Percentiles rank a stretch among this genome's conserved stretches.
Conservation (phyloP, 305 asterid species). For the Fraxinus paxiana region DNA sequence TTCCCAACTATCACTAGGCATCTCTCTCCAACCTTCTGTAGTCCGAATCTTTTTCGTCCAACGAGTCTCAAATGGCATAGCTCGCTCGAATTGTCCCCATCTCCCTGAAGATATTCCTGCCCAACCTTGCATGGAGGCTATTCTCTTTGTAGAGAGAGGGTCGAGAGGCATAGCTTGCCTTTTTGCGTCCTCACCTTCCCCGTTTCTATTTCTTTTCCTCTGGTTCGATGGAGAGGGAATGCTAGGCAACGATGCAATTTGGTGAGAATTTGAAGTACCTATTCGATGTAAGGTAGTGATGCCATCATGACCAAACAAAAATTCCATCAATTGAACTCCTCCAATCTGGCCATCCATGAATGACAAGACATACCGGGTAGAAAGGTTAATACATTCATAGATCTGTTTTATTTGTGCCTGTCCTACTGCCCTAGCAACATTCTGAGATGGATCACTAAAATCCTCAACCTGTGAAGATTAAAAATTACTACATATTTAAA, state of each 20-base stretch:
- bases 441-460: constrained; percentile 76
- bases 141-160: constrained; percentile 17
- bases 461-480: constrained; percentile 66
- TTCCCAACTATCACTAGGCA: constrained; percentile 16
- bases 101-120: constrained; percentile 10
- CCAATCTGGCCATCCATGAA: constrained; percentile 57
- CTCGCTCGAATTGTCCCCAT: not conserved
- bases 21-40: constrained; percentile 24
- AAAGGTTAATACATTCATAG: constrained; percentile 54
- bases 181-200: constrained; percentile 22
- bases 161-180: constrained; percentile 17
- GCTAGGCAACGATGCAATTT: constrained; percentile 18
- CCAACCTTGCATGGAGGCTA: constrained; percentile 14
- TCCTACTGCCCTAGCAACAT: constrained; percentile 87
- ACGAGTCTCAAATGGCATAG: constrained; percentile 9
- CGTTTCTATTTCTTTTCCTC: constrained; percentile 9
- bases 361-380: constrained; percentile 39
- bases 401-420: constrained; percentile 57
- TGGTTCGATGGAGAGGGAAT: constrained; percentile 19
- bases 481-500: constrained; percentile 8
- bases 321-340: constrained; percentile 39
- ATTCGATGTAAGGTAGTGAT: constrained; percentile 22
- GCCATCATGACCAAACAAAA: constrained; percentile 55
- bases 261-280: constrained; percentile 23
- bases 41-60: constrained; percentile 25